Percentiles rank a stretch among this genome's conserved stretches.
Conservation (phyloP, 768 basidiomycete genomes). For the Gloeopeniophorella convolvens region DNA sequence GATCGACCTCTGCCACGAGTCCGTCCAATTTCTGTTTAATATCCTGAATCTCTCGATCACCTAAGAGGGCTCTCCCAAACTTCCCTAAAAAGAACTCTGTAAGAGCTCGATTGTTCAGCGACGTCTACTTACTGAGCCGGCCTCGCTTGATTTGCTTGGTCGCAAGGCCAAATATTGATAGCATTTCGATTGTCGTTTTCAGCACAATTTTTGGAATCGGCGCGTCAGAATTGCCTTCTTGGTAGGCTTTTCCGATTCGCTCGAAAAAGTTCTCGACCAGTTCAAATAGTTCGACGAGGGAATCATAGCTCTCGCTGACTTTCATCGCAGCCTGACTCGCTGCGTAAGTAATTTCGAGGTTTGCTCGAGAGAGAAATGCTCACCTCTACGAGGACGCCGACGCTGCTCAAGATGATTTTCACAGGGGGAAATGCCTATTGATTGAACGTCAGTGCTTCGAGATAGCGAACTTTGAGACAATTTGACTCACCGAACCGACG, state of each 20-base stretch:
- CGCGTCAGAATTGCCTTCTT: background rate
- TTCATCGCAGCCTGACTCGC: background rate
- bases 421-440: background rate
- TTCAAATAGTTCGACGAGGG: background rate
- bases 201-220: background rate
- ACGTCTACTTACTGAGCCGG: background rate
- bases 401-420: background rate
- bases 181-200: background rate
- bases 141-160: background rate
- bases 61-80: too few species aligned
- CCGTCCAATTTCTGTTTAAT: constrained; percentile 3
- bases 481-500: background rate
- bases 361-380: too few species aligned
- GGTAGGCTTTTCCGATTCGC: background rate
- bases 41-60: too few species aligned
- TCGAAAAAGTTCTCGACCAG: background rate
- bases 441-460: too few species aligned
- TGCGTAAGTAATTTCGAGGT: too few species aligned
- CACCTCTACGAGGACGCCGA: background rate
- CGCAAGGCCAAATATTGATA: background rate
- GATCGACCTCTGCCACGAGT: constrained; percentile 2
- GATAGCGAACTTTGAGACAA: too few species aligned
- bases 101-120: too few species aligned
- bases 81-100: too few species aligned
- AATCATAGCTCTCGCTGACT: background rate